Evolutionary conservation across 768 basidiomycete genomes (phyloP).

Genomic region (Chlorophyllum brunneum): DNA sequence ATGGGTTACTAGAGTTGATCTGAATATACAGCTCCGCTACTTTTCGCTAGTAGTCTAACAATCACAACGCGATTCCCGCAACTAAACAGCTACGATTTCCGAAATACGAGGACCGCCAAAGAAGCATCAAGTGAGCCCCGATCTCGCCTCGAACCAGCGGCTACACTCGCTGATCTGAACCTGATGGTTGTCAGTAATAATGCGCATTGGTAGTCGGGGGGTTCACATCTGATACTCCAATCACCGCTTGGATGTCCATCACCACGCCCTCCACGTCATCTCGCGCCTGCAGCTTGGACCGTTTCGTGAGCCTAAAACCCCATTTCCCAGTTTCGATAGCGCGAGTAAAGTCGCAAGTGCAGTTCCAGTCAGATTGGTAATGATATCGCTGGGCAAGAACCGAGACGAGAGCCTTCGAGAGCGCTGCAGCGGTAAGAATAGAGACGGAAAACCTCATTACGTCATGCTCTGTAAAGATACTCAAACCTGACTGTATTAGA

Average conservation of each 20-base stretch:
- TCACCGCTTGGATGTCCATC: conserved; percentile 30
- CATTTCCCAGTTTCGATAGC: neutral
- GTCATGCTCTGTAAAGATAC: conserved; percentile 40
- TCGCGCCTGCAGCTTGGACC: conserved; percentile 21
- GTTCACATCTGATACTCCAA: conserved; percentile 35
- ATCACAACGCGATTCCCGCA: no score
- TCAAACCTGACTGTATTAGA: neutral
- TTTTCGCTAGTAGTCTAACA: no score
- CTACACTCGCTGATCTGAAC: neutral
- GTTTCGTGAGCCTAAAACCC: conserved; percentile 7
- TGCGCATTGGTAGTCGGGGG: neutral
- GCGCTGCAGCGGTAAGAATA: conserved; percentile 47
- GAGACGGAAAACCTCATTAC: conserved; percentile 49
- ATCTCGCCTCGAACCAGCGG: neutral
- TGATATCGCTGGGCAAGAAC: conserved; percentile 35
- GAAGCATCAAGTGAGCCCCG: neutral
- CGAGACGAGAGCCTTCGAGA: conserved; percentile 41
- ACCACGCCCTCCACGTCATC: conserved; percentile 33
- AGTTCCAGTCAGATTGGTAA: conserved; percentile 26
- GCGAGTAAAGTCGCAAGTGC: conserved; percentile 10
- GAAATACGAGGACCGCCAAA: neutral
- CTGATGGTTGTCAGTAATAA: neutral
- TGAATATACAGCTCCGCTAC: no score
- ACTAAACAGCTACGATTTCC: neutral
- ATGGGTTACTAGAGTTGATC: no score